These are phyloP conservation scores for Inga leiocalycina DNA, from an alignment of 306 rosid genomes.

Conservation along the genomic window DNA sequence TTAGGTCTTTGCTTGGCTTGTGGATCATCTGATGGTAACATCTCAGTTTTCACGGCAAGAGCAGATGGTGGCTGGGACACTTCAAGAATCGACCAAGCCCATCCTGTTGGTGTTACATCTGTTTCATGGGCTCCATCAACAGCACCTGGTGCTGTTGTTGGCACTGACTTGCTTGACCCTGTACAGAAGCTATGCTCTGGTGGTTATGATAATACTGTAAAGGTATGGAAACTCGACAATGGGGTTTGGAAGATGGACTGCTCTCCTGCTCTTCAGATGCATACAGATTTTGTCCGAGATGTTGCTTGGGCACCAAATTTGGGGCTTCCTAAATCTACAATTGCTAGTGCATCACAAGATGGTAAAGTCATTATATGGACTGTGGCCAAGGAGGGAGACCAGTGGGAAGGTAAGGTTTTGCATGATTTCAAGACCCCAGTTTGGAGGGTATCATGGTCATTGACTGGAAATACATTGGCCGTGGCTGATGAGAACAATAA, in stretches of 20 bases:
- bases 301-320: constrained; percentile 94
- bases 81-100: constrained; percentile 74
- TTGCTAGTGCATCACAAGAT: constrained; percentile 85
- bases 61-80: constrained; percentile 87
- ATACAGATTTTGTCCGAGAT: constrained; percentile 84
- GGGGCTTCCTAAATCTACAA: constrained; percentile 85
- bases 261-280: constrained; percentile 87
- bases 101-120: constrained; percentile 87
- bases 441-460: constrained; percentile 90
- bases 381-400: constrained; percentile 82
- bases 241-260: constrained; percentile 92
- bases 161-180: constrained; percentile 76
- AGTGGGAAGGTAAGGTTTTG: constrained; percentile 84
- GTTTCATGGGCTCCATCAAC: constrained; percentile 91
- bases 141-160: constrained; percentile 79
- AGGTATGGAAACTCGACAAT: constrained; percentile 76
- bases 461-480: constrained; percentile 85
- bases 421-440: constrained; percentile 78
- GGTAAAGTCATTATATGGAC: constrained; percentile 85
- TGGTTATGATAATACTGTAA: constrained; percentile 87
- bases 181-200: constrained; percentile 89
- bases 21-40: constrained; percentile 87
- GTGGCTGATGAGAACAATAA: constrained; percentile 86
- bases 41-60: constrained; percentile 72
- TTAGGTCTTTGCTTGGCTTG: constrained; percentile 83